phyloP scores from a whole-genome alignment of 2,329 filamentous ascomycete species.

The Ascochyta clinopodiicola region DNA sequence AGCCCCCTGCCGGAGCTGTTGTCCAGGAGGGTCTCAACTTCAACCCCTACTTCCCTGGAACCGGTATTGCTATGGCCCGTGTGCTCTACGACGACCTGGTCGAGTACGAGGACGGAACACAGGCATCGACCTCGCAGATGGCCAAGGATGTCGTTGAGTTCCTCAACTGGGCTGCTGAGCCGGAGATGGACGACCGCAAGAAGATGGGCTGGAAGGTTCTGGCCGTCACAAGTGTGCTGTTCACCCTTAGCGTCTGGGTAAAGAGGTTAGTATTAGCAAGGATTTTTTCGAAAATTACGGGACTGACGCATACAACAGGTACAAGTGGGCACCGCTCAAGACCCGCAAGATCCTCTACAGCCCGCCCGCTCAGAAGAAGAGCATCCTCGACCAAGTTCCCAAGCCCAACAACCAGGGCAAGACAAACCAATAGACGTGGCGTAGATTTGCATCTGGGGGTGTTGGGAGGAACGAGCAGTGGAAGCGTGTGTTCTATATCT shows the following conservation, averaged over 20 bases:
- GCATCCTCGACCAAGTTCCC: constrained; percentile 38
- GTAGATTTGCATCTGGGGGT: constrained; percentile 26
- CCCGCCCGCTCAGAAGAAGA: constrained; percentile 62
- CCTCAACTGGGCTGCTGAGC: constrained; percentile 98
- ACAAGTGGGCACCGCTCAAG: constrained; percentile 99
- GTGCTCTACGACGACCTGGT: constrained; percentile 97
- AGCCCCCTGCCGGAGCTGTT: constrained; percentile 85
- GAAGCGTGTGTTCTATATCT: constrained; percentile 48
- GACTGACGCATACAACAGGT: constrained; percentile 56
- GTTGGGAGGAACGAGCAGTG: constrained; percentile 29
- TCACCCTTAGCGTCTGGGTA: constrained; percentile 91
- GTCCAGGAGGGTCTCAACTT: constrained; percentile 95
- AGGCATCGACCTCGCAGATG: constrained; percentile 97
- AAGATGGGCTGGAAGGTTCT: constrained; percentile 99
- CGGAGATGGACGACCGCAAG: constrained; percentile 99
- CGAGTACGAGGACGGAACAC: constrained; percentile 96
- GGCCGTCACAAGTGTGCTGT: constrained; percentile 77
- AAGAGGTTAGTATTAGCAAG: constrained; percentile 72
- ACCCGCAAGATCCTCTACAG: constrained; percentile 91
- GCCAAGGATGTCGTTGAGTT: constrained; percentile 99
- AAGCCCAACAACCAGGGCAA: constrained; percentile 41
- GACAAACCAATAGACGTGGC: constrained; percentile 41
- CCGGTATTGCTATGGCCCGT: constrained; percentile 98
- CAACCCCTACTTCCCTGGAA: constrained; percentile 99
- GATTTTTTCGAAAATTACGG: not conserved